Evolutionary conservation across 208 protist species (phyloP).

Genomic region (Wallacemonas sp.): DNA sequence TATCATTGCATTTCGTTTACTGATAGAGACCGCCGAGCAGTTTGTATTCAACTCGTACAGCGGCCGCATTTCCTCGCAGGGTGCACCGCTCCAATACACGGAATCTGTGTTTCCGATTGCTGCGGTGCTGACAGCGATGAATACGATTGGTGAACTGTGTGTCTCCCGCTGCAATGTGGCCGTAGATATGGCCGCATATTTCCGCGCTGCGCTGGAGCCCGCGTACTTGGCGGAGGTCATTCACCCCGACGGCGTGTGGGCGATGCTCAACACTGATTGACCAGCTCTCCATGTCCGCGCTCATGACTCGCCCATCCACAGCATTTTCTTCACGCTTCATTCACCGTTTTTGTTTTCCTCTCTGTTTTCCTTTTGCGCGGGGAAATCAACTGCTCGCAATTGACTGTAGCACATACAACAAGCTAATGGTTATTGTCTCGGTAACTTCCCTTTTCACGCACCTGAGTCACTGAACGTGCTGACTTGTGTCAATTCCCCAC

Average conservation of each 20-base stretch:
- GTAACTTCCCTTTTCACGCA: neutral
- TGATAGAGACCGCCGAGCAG: conserved; percentile 48
- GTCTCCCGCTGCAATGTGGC: neutral
- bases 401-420: neutral
- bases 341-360: conserved; percentile 16
- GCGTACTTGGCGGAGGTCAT: conserved; percentile 9
- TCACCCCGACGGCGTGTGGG: conserved; percentile 13
- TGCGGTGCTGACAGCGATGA: neutral
- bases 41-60: conserved; percentile 37
- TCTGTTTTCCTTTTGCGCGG: neutral
- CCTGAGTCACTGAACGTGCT: too few species aligned
- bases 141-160: neutral
- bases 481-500: too few species aligned
- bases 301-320: neutral
- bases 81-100: neutral
- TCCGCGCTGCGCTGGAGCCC: conserved; percentile 10
- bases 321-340: too few species aligned
- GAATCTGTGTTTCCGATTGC: neutral
- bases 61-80: conserved; percentile 14
- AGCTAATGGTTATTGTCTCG: neutral
- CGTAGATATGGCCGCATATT: conserved; percentile 6
- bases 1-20: conserved; percentile 37
- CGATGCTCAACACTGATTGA: neutral
- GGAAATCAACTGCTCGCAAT: too few species aligned
- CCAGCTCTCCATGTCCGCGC: too few species aligned